Evolutionary conservation across 2,329 filamentous ascomycete species (phyloP).

Genomic region (Scolecobasidium constrictum): DNA sequence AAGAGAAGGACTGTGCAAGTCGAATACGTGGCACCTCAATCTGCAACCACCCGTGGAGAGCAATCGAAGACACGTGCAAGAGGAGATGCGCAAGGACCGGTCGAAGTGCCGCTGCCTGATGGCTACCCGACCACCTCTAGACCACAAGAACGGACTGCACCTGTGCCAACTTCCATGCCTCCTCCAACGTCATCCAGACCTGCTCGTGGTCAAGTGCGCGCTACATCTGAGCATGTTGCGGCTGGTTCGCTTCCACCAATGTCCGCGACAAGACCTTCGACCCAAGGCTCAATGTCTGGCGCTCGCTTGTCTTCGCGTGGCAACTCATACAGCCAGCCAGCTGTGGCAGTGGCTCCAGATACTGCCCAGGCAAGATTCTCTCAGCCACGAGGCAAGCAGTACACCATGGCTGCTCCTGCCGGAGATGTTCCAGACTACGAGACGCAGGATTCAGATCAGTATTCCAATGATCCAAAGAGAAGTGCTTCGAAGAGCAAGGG

Average conservation of each 20-base stretch:
- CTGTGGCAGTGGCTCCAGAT: conserved; percentile 76
- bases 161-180: conserved; percentile 16
- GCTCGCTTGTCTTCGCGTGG: conserved; percentile 59
- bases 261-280: conserved; percentile 53
- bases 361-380: conserved; percentile 85
- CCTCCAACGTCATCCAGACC: conserved; percentile 26
- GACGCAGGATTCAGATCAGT: neutral
- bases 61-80: conserved; percentile 38
- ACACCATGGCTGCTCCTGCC: conserved; percentile 28
- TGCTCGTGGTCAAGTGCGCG: conserved; percentile 38
- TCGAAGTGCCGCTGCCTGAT: conserved; percentile 24
- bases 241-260: conserved; percentile 26
- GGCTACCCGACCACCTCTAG: conserved; percentile 19
- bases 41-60: conserved; percentile 68
- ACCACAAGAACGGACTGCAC: conserved; percentile 5
- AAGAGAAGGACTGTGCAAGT: conserved; percentile 94
- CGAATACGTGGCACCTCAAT: conserved; percentile 89
- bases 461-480: conserved; percentile 28
- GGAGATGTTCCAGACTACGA: neutral
- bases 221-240: conserved; percentile 30
- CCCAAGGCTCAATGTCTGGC: conserved; percentile 63
- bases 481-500: conserved; percentile 31
- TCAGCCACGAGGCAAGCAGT: conserved; percentile 58
- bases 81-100: conserved; percentile 43
- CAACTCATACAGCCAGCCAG: conserved; percentile 75